Evolutionary conservation across 2,329 filamentous ascomycete genomes (phyloP), one percentile per base, ranked within the genome.

Genomic region (Chalara sp.): DNA sequence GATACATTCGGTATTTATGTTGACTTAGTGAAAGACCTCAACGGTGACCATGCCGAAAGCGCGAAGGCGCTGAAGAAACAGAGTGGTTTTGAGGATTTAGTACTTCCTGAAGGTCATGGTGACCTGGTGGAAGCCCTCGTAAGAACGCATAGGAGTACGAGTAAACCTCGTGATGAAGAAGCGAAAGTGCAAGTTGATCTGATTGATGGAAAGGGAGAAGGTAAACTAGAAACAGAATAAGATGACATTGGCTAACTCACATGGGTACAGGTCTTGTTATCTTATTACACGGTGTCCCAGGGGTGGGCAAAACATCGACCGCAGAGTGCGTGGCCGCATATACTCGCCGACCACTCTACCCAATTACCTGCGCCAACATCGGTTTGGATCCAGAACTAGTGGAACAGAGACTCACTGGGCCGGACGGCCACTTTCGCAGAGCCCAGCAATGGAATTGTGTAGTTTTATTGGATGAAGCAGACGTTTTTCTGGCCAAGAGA

Each of bases 361-460:
- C 47, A 13, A 32, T 60, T 66, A 70, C 72, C 47, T 70, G 70
- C 29, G 72, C 73, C 40, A 73, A 76, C 55, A 65, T 79, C n/a
- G 75, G 75, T 33, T 68, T 21, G 13, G 41, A 13, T 13, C 11
- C 41, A 5, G 41, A n/a, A 43, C 11, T 28, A 8, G 13, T 43
- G 11, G 41, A 43, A 21, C 8, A 21, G 11, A 43, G 13, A n/a
- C 41, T 43, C 13, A 41, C 37, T n/a, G 37, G 37, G 10, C 12
- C 37, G 37, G 13, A 43, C 11, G 13, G 13, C 8, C 41, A 43
- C 11, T 43, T 43, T 11, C 7, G 41, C 6, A 8, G 10, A 10
- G 41, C 41, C 10, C 10, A 43, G 5, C 13, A 33, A 12, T 47
- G 45, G 45, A 28, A 28, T 7, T 47, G 45, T 37, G 45, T 47